phyloP scores from a whole-genome alignment of 805 yeast genomes.

The Candida ponderosae region DNA sequence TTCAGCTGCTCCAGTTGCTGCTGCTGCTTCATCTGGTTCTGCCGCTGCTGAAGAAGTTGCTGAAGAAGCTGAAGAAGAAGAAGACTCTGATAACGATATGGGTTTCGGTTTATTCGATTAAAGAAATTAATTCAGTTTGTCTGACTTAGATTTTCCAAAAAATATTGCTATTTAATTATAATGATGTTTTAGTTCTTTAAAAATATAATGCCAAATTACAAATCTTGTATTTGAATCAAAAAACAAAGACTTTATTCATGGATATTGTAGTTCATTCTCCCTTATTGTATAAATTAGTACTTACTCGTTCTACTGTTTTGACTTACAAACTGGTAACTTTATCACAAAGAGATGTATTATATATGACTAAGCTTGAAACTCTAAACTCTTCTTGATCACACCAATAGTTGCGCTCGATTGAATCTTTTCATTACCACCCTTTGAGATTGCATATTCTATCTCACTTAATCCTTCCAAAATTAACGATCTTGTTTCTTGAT shows the following conservation, averaged over 20 bases:
- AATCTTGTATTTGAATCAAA: too few relatives aligned
- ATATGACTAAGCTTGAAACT: slow-evolving; percentile 21
- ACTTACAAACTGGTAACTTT: too few relatives aligned
- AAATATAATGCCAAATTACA: too few relatives aligned
- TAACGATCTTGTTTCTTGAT: slow-evolving; percentile 50
- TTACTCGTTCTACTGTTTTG: too few relatives aligned
- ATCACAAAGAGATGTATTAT: too few relatives aligned
- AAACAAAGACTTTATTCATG: too few relatives aligned
- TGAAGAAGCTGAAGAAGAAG: slow-evolving; percentile 69
- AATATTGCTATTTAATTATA: background rate
- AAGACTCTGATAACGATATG: slow-evolving; percentile 72
- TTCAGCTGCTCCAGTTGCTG: slow-evolving; percentile 97
- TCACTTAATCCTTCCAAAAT: slow-evolving; percentile 72
- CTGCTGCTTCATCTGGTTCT: slow-evolving; percentile 56
- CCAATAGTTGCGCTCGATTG: slow-evolving; percentile 90
- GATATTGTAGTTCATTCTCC: too few relatives aligned
- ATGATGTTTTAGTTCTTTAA: background rate
- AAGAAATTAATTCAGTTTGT: slow-evolving; percentile 18
- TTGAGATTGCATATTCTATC: slow-evolving; percentile 83
- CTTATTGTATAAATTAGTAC: too few relatives aligned
- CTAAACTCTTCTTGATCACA: slow-evolving; percentile 51
- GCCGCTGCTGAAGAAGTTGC: slow-evolving; percentile 66
- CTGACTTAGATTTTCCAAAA: too few relatives aligned
- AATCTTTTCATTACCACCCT: slow-evolving; percentile 87
- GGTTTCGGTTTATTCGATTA: slow-evolving; percentile 99